These are phyloP conservation scores for Gymnopus androsaceus DNA, from an alignment of 1,284 basidiomycete genomes.

Conservation along the genomic window DNA sequence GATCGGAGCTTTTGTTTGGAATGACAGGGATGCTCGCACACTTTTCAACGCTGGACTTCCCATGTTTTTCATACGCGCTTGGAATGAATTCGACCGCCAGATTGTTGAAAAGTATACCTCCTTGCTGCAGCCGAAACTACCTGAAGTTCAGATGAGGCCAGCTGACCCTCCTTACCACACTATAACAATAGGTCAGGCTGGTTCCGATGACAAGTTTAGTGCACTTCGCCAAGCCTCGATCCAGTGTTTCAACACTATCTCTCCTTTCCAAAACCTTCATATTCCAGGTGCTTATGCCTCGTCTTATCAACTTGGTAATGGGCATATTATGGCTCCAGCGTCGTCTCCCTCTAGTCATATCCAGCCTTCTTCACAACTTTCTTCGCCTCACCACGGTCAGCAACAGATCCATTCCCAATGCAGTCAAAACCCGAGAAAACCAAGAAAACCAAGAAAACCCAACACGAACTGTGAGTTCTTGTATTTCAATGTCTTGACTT, in stretches of 20 bases:
- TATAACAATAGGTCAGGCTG: conserved; percentile 8
- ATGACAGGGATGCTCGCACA: not conserved
- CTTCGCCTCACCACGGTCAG: too few species aligned
- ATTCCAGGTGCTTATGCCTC: conserved; percentile 1
- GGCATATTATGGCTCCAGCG: too few species aligned
- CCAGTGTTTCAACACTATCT: not conserved
- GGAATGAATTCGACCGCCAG: not conserved
- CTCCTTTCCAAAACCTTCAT: conserved; percentile 11
- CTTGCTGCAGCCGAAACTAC: not conserved
- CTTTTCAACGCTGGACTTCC: conserved; percentile 5
- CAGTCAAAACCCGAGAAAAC: too few species aligned
- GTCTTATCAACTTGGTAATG: not conserved
- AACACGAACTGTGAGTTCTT: too few species aligned
- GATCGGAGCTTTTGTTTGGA: conserved; percentile 14
- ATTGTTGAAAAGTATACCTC: not conserved
- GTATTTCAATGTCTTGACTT: too few species aligned
- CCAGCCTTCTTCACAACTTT: too few species aligned
- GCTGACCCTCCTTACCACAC: not conserved
- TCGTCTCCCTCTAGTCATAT: too few species aligned
- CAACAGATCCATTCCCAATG: too few species aligned
- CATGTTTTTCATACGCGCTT: not conserved
- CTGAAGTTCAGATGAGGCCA: not conserved
- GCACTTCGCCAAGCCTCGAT: not conserved
- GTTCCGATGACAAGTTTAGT: conserved; percentile 8
- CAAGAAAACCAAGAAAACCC: too few species aligned